phyloP scores from a whole-genome alignment of 208 protist genomes.

The Trypanosomatidae sp. region DNA sequence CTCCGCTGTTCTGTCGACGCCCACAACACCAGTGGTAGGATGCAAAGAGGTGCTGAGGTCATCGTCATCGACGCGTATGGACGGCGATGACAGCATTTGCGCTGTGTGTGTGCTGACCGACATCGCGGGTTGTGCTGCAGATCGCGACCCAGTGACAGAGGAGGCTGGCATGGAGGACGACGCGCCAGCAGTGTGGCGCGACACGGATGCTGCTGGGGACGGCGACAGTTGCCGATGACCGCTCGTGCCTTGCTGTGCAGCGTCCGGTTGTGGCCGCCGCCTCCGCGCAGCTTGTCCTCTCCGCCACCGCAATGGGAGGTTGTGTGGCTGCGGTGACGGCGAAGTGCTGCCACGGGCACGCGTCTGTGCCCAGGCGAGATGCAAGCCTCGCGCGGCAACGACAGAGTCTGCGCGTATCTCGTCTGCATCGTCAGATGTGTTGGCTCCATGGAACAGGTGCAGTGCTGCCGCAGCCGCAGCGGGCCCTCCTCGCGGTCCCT shows the following conservation, averaged over 20 bases:
- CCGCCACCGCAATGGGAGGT: not conserved
- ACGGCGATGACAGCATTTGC: slow-evolving; percentile 1
- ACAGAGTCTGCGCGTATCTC: slow-evolving; percentile 10
- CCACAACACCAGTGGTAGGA: not conserved
- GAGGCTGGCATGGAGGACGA: not conserved
- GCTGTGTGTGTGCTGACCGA: slow-evolving; percentile 5
- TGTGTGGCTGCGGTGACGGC: slow-evolving; percentile 7
- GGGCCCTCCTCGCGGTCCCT: not conserved
- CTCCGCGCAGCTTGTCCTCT: not conserved
- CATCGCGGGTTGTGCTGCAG: not conserved
- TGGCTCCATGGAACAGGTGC: not conserved
- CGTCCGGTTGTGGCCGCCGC: not conserved
- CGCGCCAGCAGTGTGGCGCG: not conserved
- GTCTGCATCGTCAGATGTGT: not conserved
- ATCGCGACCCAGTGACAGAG: not conserved
- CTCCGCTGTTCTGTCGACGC: not conserved
- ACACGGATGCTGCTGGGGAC: not conserved
- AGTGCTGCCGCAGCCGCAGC: not conserved
- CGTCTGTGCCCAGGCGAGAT: not conserved
- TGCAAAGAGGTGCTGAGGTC: slow-evolving; percentile 6
- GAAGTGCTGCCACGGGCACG: slow-evolving; percentile 1
- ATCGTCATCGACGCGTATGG: slow-evolving; percentile 1
- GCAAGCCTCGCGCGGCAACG: not conserved
- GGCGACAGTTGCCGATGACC: slow-evolving; percentile 3
- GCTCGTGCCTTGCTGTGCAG: not conserved